These are phyloP conservation scores for Sporothrix sp. DNA, from an alignment of 2,329 filamentous ascomycete species.

Conservation along the genomic window DNA sequence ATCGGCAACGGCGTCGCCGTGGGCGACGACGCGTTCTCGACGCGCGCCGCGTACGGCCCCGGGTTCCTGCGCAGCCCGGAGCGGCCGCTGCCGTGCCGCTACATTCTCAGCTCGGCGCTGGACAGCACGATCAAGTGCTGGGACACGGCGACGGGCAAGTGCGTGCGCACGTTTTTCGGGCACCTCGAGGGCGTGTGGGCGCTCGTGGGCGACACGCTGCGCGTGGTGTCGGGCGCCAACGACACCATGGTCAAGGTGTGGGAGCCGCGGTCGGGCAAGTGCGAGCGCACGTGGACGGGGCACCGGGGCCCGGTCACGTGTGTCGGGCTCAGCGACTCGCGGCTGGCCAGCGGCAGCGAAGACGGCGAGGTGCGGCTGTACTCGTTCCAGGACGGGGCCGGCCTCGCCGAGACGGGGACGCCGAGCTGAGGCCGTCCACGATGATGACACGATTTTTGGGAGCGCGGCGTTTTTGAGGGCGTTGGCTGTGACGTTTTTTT, in stretches of 20 bases:
- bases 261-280: conserved; percentile 85
- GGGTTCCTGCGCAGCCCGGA: conserved; percentile 51
- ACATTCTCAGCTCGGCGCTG: conserved; percentile 86
- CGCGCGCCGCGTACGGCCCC: conserved; percentile 47
- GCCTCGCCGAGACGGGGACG: conserved; percentile 39
- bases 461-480: neutral
- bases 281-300: conserved; percentile 84
- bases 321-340: conserved; percentile 78
- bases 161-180: conserved; percentile 87
- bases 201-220: conserved; percentile 36
- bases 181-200: conserved; percentile 96
- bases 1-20: conserved; percentile 24
- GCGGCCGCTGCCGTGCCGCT: conserved; percentile 69
- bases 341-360: conserved; percentile 85
- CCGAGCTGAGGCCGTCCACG: conserved; percentile 31
- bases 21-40: conserved; percentile 25
- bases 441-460: too few relatives aligned
- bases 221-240: conserved; percentile 81
- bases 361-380: conserved; percentile 86
- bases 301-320: conserved; percentile 89
- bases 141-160: conserved; percentile 75
- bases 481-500: neutral
- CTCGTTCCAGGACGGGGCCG: conserved; percentile 51
- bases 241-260: conserved; percentile 93
- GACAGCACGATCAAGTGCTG: conserved; percentile 89